Evolutionary conservation across 2,329 filamentous ascomycete species (phyloP).

Genomic region (Davidsoniella australis): DNA sequence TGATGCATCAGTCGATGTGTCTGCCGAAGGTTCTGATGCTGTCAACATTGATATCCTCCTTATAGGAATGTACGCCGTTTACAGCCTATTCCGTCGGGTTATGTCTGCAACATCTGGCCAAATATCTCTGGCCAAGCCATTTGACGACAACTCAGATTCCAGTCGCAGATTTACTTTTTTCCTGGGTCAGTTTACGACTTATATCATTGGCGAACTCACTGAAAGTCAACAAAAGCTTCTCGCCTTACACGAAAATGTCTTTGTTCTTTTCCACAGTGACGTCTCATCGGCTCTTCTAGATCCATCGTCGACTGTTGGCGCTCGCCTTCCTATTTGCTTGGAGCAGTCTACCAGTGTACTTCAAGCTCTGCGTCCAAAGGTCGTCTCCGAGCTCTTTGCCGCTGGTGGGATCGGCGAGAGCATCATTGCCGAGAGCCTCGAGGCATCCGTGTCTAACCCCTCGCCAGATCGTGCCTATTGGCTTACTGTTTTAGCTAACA

Average conservation of each 20-base stretch:
- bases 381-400: slow-evolving; percentile 22
- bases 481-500: slow-evolving; percentile 28
- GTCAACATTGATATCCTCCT: slow-evolving; percentile 6
- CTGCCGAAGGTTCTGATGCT: not conserved
- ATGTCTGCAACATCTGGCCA: not conserved
- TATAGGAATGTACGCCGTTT: slow-evolving; percentile 8
- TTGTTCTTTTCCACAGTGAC: slow-evolving; percentile 22
- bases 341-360: slow-evolving; percentile 24
- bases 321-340: not conserved
- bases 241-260: slow-evolving; percentile 19
- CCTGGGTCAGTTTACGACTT: slow-evolving; percentile 19
- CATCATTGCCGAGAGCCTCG: slow-evolving; percentile 15
- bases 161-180: slow-evolving; percentile 8
- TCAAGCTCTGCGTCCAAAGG: slow-evolving; percentile 20
- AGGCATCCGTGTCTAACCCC: not conserved
- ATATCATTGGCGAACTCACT: slow-evolving; percentile 22
- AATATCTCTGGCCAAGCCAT: not conserved
- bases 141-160: slow-evolving; percentile 9
- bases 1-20: not conserved
- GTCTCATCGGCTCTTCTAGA: slow-evolving; percentile 2
- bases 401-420: slow-evolving; percentile 20
- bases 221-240: slow-evolving; percentile 22
- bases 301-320: not conserved
- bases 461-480: slow-evolving; percentile 15
- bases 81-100: slow-evolving; percentile 2